Conservation (phyloP, 31 red algal genomes). For the Bonnemaisonia californica region DNA sequence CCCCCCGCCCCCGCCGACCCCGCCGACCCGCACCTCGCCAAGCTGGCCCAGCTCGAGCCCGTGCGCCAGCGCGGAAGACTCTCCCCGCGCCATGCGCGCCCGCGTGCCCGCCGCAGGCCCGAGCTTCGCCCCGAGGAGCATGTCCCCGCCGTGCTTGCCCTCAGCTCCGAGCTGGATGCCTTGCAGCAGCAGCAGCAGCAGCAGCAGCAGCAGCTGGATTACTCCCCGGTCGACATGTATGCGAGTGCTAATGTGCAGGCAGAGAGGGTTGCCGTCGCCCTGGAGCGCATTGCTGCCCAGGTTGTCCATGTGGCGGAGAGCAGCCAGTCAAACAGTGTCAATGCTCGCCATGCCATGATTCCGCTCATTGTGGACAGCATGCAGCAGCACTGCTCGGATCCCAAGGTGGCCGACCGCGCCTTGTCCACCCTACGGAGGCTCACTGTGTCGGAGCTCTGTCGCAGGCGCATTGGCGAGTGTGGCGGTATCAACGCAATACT, state of each 20-base stretch:
- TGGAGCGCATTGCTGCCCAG: constrained; percentile 59
- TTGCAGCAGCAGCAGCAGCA: too few relatives aligned
- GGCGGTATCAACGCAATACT: constrained; percentile 67
- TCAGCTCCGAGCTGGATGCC: too few relatives aligned
- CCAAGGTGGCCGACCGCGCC: constrained; percentile 71
- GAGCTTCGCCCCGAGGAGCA: too few relatives aligned
- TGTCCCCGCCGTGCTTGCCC: too few relatives aligned
- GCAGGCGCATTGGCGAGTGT: constrained; percentile 53
- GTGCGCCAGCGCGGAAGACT: too few relatives aligned
- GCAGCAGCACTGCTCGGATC: constrained; percentile 60
- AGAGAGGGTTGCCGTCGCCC: constrained; percentile 49
- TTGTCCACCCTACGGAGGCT: constrained; percentile 52
- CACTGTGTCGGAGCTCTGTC: constrained; percentile 52
- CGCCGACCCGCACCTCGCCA: too few relatives aligned
- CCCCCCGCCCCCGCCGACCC: too few relatives aligned
- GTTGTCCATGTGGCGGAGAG: not conserved
- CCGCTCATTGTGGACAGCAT: constrained; percentile 70
- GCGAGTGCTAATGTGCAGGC: constrained; percentile 30
- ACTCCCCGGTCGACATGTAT: constrained; percentile 36
- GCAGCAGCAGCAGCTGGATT: constrained; percentile 33
- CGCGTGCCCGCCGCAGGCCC: too few relatives aligned
- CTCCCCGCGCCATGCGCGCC: too few relatives aligned
- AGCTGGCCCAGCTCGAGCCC: too few relatives aligned
- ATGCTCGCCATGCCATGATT: constrained; percentile 48
- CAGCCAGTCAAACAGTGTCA: constrained; percentile 2